Conservation (phyloP, 2,329 filamentous ascomycete species). For the Epichloe uncinata region DNA sequence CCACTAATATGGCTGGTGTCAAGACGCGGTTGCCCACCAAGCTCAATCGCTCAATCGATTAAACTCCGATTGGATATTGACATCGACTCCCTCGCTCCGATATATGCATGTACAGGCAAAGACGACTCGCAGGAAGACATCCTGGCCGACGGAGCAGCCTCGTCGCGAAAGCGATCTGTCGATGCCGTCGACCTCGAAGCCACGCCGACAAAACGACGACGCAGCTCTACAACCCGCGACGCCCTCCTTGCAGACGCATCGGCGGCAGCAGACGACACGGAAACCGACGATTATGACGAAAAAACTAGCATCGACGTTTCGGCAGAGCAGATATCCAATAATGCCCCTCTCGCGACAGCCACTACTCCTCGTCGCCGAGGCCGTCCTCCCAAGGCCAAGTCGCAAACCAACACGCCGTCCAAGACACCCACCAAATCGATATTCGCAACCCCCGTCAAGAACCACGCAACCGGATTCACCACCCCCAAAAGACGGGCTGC, state of each 20-base stretch:
- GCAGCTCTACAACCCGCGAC: constrained; percentile 9
- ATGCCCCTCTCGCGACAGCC: constrained; percentile 8
- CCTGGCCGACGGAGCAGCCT: background rate
- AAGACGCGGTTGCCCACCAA: too few relatives aligned
- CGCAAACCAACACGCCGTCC: constrained; percentile 18
- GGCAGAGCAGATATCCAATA: background rate
- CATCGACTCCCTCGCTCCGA: background rate
- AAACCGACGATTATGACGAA: constrained; percentile 2
- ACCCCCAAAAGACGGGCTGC: constrained; percentile 58
- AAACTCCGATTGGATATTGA: background rate
- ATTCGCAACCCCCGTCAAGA: constrained; percentile 29
- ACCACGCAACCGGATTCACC: constrained; percentile 19
- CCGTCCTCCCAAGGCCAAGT: constrained; percentile 16
- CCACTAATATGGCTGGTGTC: too few relatives aligned
- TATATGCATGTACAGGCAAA: background rate
- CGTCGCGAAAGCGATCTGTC: constrained; percentile 12
- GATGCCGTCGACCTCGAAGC: constrained; percentile 15
- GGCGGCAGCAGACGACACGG: constrained; percentile 4
- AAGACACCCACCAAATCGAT: constrained; percentile 13
- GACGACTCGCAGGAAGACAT: background rate
- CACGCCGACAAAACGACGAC: constrained; percentile 20
- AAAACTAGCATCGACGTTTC: background rate
- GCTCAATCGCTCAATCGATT: background rate
- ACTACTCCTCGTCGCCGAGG: constrained; percentile 21
- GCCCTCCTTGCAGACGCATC: background rate